Percentiles rank a stretch among this genome's conserved stretches.
Evolutionary conservation across 202 grass and related monocot species (phyloP).

Genomic region (Digitaria exilis): DNA sequence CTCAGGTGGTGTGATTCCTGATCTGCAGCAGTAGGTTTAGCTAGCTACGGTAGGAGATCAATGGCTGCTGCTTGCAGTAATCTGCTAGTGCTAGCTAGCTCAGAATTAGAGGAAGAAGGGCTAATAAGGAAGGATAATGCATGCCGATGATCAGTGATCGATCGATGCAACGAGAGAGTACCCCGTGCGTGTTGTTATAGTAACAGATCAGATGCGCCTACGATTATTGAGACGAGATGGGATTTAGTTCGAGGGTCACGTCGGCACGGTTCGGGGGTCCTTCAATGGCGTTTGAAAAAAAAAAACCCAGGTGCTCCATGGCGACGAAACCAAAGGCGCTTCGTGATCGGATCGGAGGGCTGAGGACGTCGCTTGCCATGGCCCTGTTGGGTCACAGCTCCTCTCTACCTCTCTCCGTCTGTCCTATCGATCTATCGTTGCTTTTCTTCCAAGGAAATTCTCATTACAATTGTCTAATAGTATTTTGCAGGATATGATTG

Average conservation of each 20-base stretch:
- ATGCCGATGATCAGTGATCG: background rate
- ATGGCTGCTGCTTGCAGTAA: too few relatives aligned
- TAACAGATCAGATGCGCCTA: background rate
- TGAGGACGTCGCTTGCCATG: too few relatives aligned
- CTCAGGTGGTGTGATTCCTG: background rate
- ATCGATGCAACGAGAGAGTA: too few relatives aligned
- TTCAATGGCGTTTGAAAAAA: constrained; percentile 11
- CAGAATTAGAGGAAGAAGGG: too few relatives aligned
- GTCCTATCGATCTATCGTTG: background rate
- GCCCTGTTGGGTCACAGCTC: background rate
- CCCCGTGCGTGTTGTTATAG: background rate
- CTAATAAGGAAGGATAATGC: too few relatives aligned
- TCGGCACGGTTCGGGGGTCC: background rate
- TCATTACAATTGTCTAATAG: background rate
- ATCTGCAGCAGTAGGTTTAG: background rate
- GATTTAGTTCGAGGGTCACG: constrained; percentile 18
- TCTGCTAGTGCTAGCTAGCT: too few relatives aligned
- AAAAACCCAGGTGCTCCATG: too few relatives aligned
- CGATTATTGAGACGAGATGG: background rate
- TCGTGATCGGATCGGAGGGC: too few relatives aligned
- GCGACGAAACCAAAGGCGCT: background rate
- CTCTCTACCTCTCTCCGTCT: too few relatives aligned
- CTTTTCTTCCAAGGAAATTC: background rate
- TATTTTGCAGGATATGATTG: background rate
- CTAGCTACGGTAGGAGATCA: background rate